Conservation (phyloP, 2,329 filamentous ascomycete species). For the Epichloe gansuensis region DNA sequence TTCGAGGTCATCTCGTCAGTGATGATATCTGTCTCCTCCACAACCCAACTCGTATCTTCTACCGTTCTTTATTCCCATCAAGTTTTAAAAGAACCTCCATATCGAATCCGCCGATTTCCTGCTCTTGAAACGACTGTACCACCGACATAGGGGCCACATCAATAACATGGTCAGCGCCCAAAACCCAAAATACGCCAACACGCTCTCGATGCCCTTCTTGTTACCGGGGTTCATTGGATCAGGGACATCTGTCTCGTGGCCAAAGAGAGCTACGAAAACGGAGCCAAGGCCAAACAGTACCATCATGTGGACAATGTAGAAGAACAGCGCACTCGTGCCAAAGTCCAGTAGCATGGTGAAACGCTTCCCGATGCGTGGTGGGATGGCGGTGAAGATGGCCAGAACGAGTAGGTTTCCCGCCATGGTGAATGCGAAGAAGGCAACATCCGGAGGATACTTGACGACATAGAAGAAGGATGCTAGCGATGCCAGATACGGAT, state of each 20-base stretch:
- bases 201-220: conserved; percentile 23
- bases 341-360: conserved; percentile 28
- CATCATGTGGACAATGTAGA: conserved; percentile 29
- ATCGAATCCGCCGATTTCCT: conserved; percentile 28
- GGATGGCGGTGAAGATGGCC: conserved; percentile 23
- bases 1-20: no score
- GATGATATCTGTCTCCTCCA: no score
- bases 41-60: no score
- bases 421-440: conserved; percentile 31
- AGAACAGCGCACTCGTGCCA: conserved; percentile 35
- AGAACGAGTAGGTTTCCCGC: conserved; percentile 27
- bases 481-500: conserved; percentile 29
- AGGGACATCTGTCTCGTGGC: conserved; percentile 19
- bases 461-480: conserved; percentile 33
- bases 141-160: conserved; percentile 29
- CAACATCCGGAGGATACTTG: conserved; percentile 36
- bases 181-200: conserved; percentile 24
- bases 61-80: background rate
- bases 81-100: conserved; percentile 31
- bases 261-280: conserved; percentile 19
- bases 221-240: conserved; percentile 15
- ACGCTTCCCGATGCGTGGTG: conserved; percentile 16
- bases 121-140: conserved; percentile 32
- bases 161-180: conserved; percentile 24
- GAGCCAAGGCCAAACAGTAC: conserved; percentile 18